A percentile compares a stretch with the other conserved stretches of the same genome.
Conservation (phyloP, 768 basidiomycete species). For the Arthromyces matolae region DNA sequence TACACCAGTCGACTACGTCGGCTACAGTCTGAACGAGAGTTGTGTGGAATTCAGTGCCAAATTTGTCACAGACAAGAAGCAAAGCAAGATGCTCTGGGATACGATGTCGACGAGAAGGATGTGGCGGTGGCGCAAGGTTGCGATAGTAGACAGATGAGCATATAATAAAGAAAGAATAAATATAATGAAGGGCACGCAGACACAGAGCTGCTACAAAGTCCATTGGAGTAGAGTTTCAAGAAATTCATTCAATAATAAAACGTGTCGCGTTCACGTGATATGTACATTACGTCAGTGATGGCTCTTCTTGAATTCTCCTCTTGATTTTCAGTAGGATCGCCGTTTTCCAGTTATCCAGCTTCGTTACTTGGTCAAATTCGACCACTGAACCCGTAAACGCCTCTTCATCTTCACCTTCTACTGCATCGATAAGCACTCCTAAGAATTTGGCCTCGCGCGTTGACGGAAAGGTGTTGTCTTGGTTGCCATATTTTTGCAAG, state of each 20-base stretch:
- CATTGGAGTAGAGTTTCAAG: conserved; percentile 31
- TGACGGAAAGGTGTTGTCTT: conserved; percentile 80
- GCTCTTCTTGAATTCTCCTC: conserved; percentile 59
- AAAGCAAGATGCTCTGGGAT: conserved; percentile 66
- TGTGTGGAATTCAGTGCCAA: conserved; percentile 35
- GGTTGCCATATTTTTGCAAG: conserved; percentile 68
- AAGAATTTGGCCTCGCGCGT: conserved; percentile 94
- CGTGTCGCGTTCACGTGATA: not conserved
- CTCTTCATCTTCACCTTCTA: conserved; percentile 46
- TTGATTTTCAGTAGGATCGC: conserved; percentile 87
- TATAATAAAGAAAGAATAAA: conserved; percentile 46
- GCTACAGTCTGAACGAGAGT: conserved; percentile 52
- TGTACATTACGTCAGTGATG: conserved; percentile 30
- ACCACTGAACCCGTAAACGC: conserved; percentile 80
- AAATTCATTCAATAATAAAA: conserved; percentile 1
- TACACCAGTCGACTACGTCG: conserved; percentile 59
- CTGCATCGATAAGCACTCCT: conserved; percentile 70
- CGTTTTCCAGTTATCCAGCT: conserved; percentile 97
- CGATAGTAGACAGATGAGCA: conserved; percentile 39
- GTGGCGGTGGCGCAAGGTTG: no score
- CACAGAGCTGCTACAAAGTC: conserved; percentile 41
- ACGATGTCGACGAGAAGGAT: conserved; percentile 43
- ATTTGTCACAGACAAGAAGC: conserved; percentile 46
- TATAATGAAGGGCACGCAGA: conserved; percentile 55
- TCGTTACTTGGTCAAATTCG: conserved; percentile 89